Evolutionary conservation across 495 filamentous ascomycete species (phyloP), one percentile per base, ranked within the genome.

Genomic region (Oleoguttula mirabilis): DNA sequence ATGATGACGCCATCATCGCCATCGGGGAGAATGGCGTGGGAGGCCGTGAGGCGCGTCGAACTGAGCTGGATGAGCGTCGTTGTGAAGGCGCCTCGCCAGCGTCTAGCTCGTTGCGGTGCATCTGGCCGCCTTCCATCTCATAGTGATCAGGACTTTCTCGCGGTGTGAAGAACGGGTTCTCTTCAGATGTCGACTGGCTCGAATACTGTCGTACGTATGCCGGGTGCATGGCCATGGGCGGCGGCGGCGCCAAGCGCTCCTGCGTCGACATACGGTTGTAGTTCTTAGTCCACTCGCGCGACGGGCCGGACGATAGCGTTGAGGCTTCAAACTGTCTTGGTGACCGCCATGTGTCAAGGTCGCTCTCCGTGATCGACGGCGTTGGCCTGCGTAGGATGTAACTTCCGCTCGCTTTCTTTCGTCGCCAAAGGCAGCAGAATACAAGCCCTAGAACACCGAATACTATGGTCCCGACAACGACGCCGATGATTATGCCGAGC

Each of bases 141-240:
- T 28, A n/a, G n/a, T 28, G 25, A 28, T 28, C 32, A 35, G 16
- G 12, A 10, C 40, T 3, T 23, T 51, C 48, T 23, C 43, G 2
- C 6, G 48, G 48, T 5, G 48, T 51, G 48, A 41, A 47, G 39
- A 51, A 51, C 10, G 48, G 48, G 22, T 47, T 47, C 2, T 43
- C 39, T 21, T 47, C 43, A 3, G 43, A 46, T 3, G 23, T 28
- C 16, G 38, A 41, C 4, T 22, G 35, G 19, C 24, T 31, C 17
- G 47, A 36, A 10, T 39, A 19, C 17, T 51, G 41, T 1, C 27
- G 25, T 11, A 22, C 24, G 31, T 25, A 45, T 6, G 47, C 47
- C 2, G 47, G 41, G 24, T 46, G 47, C 37, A 39, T 37, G 15
- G 41, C 35, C 21, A 46, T 36, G 8, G 47, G 47, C 19, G 45